Conservation (phyloP, 192 early-diverging fungal genomes). For the Gaertneriomyces semiglobifer region DNA sequence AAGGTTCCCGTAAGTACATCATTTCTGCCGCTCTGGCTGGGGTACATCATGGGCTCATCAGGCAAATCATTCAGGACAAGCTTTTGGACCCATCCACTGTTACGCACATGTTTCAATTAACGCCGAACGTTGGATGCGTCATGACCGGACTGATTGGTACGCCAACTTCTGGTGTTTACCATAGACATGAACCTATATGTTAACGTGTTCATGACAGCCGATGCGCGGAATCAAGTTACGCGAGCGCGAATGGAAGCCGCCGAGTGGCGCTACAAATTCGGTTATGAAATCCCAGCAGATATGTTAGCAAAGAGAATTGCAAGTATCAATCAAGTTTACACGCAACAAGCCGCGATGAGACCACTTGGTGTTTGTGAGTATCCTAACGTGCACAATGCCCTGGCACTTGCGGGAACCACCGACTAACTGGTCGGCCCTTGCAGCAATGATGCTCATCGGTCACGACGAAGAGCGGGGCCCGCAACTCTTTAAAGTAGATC, state of each 20-base stretch:
- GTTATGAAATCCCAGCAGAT: slow-evolving; percentile 95
- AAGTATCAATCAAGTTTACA: slow-evolving; percentile 98
- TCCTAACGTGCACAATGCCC: slow-evolving; percentile 5
- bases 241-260: slow-evolving; percentile 94
- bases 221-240: slow-evolving; percentile 88
- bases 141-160: slow-evolving; percentile 92
- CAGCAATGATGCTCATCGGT: slow-evolving; percentile 95
- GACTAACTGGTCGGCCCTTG: background rate
- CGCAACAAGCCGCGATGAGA: slow-evolving; percentile 98
- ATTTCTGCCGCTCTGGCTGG: background rate
- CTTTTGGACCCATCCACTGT: slow-evolving; percentile 89
- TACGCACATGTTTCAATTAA: slow-evolving; percentile 90
- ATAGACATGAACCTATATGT: background rate
- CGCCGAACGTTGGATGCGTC: slow-evolving; percentile 92
- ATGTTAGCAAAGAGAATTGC: slow-evolving; percentile 97
- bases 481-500: slow-evolving; percentile 97
- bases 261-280: slow-evolving; percentile 98
- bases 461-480: slow-evolving; percentile 95
- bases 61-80: slow-evolving; percentile 71
- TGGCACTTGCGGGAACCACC: background rate
- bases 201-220: slow-evolving; percentile 53
- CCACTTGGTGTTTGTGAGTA: slow-evolving; percentile 90
- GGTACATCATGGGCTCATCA: background rate
- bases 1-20: slow-evolving; percentile 76
- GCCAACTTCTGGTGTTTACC: slow-evolving; percentile 7